Base-by-base conservation (phyloP, 352 stramenopile species). In the Aphanomyces stellatus region DNA sequence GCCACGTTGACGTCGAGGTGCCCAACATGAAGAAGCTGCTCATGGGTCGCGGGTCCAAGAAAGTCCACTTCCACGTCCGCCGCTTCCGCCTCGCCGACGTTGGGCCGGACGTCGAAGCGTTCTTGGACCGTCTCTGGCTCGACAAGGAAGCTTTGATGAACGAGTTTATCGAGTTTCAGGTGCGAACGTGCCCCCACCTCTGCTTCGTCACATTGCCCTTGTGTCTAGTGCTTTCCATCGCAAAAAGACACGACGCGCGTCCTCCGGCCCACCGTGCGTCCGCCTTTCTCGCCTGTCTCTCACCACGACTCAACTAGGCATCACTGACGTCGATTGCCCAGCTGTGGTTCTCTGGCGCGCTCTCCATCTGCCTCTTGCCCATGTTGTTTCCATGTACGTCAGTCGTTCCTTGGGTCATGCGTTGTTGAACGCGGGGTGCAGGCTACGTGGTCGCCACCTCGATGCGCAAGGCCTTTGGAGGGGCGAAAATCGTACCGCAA, bases 1-100 rank as follows among this genome's bases (percentile, higher is more conserved):
- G 76, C n/a, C 63, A 75, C n/a, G 59, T 53, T 4, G 76, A 82
- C 71, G 53, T 69, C 11, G 33, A 53, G 17, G 51, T 82, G 34
- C 76, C 76, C 6, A 40, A 15, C n/a, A 61, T 68, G 51, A 46
- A 57, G 33, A 48, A 68, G 11, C 11, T 68, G n/a, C 19, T 68
- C 15, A 46, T 46, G 55, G 31, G 55, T 11, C 22, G 17, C 10
- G 33, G 24, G 25, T 24, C 55, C 8, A 22, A 25, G 25, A 33
- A 33, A 6, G 55, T 64, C 2, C 33, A 64, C 37, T 51, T 64
- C 13, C 48, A 68, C 55, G 17, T 25, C 35, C 35, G 31, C 8
- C 48, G 34, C 17, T 30, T 53, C 28, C 5, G 2, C 5, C 27
- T 60, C 4, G 41, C 25, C 3, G 41, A 68, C 22, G 51, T 59